These are phyloP conservation scores for Plasmodium billcollinsi DNA, from an alignment of 169 alveolate species.

Conservation along the genomic window DNA sequence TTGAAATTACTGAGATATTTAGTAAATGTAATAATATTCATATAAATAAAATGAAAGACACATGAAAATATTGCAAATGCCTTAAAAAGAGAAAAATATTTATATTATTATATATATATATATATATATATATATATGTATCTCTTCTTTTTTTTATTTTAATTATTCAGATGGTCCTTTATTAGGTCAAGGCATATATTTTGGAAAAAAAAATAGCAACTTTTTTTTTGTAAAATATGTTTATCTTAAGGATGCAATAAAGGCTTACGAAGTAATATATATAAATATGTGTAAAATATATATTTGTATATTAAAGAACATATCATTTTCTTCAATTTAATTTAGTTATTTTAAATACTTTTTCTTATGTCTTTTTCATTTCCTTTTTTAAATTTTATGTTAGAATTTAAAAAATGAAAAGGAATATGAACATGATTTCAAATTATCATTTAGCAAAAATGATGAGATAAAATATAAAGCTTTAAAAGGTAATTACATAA, in stretches of 20 bases:
- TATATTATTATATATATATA: no score
- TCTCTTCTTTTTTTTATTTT: not conserved
- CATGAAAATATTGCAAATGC: no score
- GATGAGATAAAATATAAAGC: constrained; percentile 66
- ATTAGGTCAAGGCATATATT: constrained; percentile 57
- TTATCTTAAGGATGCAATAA: constrained; percentile 61
- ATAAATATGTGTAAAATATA: not conserved
- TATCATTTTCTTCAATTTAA: not conserved
- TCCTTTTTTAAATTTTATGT: not conserved
- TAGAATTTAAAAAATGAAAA: constrained; percentile 42
- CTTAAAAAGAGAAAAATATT: not conserved
- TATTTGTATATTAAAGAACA: not conserved
- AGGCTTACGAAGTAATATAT: constrained; percentile 50
- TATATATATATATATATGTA: not conserved
- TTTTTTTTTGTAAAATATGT: constrained; percentile 40
- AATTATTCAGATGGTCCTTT: constrained; percentile 57
- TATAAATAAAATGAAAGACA: not conserved
- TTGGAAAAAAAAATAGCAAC: constrained; percentile 62
- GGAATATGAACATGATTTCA: constrained; percentile 21
- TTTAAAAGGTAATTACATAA: constrained; percentile 28
- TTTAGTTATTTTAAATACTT: not conserved
- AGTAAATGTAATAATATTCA: constrained; percentile 24
- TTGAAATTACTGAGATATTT: constrained; percentile 73
- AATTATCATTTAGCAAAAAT: constrained; percentile 37
- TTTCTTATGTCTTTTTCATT: not conserved